phyloP scores from a whole-genome alignment of 1,284 basidiomycete species.

The Melampsora americana region DNA sequence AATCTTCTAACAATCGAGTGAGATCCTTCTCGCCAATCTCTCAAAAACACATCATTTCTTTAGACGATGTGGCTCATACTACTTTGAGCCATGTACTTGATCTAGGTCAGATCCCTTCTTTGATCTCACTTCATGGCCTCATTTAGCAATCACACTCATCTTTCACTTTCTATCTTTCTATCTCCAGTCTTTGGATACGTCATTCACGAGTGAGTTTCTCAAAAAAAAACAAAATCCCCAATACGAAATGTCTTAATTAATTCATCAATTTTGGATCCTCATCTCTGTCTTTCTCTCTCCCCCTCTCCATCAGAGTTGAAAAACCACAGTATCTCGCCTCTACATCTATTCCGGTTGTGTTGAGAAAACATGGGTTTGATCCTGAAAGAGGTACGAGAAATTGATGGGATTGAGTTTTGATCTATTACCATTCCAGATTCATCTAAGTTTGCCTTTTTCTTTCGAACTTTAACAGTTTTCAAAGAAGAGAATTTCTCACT shows the following conservation, averaged over 20 bases:
- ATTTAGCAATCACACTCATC: background rate
- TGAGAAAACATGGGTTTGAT: conserved; percentile 35
- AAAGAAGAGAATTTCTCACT: conserved; percentile 46
- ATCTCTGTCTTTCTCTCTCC: background rate
- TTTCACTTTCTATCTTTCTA: background rate
- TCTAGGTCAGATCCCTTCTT: conserved; percentile 10
- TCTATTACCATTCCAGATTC: background rate
- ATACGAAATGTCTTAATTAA: background rate
- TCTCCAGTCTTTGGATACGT: conserved; percentile 35
- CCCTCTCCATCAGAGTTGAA: conserved; percentile 26
- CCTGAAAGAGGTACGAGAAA: conserved; percentile 17
- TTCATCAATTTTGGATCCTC: background rate
- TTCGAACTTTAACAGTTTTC: conserved; percentile 24
- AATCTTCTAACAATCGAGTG: background rate
- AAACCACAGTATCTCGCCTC: conserved; percentile 12
- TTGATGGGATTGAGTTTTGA: background rate
- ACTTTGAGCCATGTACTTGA: conserved; percentile 40
- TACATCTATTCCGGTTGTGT: conserved; percentile 28
- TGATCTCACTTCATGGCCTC: background rate
- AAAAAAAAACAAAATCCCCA: background rate
- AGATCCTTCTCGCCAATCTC: background rate
- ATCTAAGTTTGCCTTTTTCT: background rate
- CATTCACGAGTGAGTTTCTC: conserved; percentile 33
- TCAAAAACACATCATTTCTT: background rate
- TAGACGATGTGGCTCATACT: conserved; percentile 41